Base-by-base conservation (phyloP, 2,329 filamentous ascomycete species). In the Verticillium longisporum region DNA sequence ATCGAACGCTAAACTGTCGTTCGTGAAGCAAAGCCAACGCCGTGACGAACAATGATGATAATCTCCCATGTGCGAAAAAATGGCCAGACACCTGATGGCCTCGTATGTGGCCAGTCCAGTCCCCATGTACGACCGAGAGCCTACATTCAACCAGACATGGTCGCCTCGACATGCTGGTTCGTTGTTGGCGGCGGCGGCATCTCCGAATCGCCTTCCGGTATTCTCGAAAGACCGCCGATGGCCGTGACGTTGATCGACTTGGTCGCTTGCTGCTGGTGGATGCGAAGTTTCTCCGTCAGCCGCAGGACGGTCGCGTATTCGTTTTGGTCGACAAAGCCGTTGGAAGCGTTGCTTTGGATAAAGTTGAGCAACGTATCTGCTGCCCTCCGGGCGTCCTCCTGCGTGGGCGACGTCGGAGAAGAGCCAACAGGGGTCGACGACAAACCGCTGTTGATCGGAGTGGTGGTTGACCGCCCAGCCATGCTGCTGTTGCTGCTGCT, bases 321-420 rank as follows among this genome's bases (percentile, higher is more conserved):
- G 68, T 85, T 84, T 56, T 91, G 84, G 69, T 95, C 90, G 15
- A 90, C 85, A 36, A 92, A 83, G 1, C 87, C 88, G 26, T 74
- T 78, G 0, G 80, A 76, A 13, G 87, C 85, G 66, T 89, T 84
- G 63, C 87, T 87, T 67, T 91, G 84, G 72, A 97, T 89, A 70
- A 94, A 97, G 63, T 77, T 88, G 72, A 96, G 83, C 21, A 97
- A 85, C 2, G 93, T 87, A 68, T 94, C 88, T 4, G 96, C 83
- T 1, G 93, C 94, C 58, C 86, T 83, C 45, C 90, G 84, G 4
- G 93, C 93, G 72, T 98, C 92, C 67, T 97, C 92, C 66, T 92
- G 90, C 0, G 88, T 92, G 0, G 89, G 90, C 1, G 89, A 89
- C 33, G 75, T 83, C 1, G 88, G 82, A 57, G 85, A 82, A 50